phyloP scores from a whole-genome alignment of 2,329 filamentous ascomycete species.

The Drechslera avenae region DNA sequence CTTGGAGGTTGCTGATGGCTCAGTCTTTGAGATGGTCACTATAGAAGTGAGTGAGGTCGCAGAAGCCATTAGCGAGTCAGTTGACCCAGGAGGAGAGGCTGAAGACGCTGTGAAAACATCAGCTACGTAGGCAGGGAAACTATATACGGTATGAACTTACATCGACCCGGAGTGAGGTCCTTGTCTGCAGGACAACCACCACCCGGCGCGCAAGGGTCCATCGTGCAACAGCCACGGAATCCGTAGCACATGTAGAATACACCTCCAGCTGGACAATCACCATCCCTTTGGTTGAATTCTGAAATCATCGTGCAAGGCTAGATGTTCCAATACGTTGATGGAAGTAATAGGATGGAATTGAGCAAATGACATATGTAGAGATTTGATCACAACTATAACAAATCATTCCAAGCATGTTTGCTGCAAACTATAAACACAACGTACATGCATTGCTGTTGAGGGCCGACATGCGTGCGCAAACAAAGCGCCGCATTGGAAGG shows the following conservation, averaged over 20 bases:
- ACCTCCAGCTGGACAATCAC: conserved; percentile 24
- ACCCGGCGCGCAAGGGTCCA: conserved; percentile 27
- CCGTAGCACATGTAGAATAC: conserved; percentile 29
- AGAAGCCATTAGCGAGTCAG: not conserved
- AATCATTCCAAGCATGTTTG: conserved; percentile 6
- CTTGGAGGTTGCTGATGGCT: not conserved
- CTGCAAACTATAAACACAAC: conserved; percentile 1
- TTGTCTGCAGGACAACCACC: conserved; percentile 28
- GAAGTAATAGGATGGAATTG: not conserved
- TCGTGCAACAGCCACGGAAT: conserved; percentile 34
- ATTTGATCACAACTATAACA: not conserved
- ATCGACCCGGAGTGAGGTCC: conserved; percentile 21
- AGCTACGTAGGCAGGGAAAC: not conserved
- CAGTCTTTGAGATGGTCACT: not conserved
- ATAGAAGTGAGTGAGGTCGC: not conserved
- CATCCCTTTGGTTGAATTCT: conserved; percentile 6
- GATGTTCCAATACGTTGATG: not conserved
- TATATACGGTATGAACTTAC: conserved; percentile 17
- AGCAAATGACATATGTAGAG: not conserved
- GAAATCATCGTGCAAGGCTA: conserved; percentile 17
- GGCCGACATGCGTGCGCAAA: conserved; percentile 17
- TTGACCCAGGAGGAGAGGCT: not conserved
- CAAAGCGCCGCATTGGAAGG: conserved; percentile 19
- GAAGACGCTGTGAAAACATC: not conserved
- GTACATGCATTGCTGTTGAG: conserved; percentile 1